Base-by-base conservation (phyloP, 116 monocot genomes). In the Dioscorea cayenensis region DNA sequence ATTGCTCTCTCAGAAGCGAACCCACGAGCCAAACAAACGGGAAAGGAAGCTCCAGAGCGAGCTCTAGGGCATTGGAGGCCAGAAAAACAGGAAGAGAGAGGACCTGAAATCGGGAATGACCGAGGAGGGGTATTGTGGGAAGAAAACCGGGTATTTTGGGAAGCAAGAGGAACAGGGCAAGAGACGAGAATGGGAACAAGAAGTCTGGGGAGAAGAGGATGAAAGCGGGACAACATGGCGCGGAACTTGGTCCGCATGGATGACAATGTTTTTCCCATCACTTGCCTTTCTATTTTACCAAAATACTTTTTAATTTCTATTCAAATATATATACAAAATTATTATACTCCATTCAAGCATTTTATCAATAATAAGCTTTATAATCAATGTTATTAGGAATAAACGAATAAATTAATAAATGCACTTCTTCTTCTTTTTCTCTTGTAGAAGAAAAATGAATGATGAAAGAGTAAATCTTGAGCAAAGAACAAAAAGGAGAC, bases 171-270 rank as follows among this genome's bases (percentile, higher is more conserved):
- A 48, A 28, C 48, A 9, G 72, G 49, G 22, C 48, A 51, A 21
- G 43, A 9, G 69, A 71, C 75, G 29, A 25, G 58, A 48, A 71
- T 6, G 49, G 74, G 36, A 23, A 29, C 18, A 19, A 49, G 10
- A 17, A 37, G 60, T 28, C 13, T 23, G 29, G 77, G 25, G 69
- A 63, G 59, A 14, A 63, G 21, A 2, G 60, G 20, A n/a, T n/a
- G 52, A 74, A 60, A 32, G 16, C 49, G 38, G 6, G 62, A 51
- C 17, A 72, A 19, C 76, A 78, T 81, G 48, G 67, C 49, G 51
- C 58, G 48, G 38, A 63, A 28, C 49, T 35, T 43, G 58, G 27
- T 38, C 68, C 51, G 66, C 50, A 65, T 13, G 13, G 61, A 49
- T 20, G 21, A 19, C 49, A 67, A 9, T 25, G 12, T 12, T 65